phyloP scores from a whole-genome alignment of 2,329 filamentous ascomycete genomes.

The Pseudogymnoascus destructans region DNA sequence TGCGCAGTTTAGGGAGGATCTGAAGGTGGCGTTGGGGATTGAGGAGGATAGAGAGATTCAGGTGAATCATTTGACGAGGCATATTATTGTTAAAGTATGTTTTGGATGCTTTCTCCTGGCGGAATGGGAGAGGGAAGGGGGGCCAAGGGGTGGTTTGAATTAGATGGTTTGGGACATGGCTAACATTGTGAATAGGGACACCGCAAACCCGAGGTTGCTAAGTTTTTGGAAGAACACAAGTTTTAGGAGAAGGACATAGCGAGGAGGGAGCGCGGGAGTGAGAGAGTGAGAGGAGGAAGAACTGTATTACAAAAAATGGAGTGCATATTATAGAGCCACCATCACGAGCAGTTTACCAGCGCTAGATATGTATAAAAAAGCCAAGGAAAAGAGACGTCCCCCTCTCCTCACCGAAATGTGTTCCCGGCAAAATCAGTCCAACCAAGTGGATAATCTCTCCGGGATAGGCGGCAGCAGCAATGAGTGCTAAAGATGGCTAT shows the following conservation, averaged over 20 bases:
- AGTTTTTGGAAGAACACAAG: constrained; percentile 32
- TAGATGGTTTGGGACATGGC: not conserved
- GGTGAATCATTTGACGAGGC: constrained; percentile 43
- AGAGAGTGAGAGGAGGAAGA: not conserved
- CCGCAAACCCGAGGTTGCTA: constrained; percentile 34
- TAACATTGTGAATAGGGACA: constrained; percentile 30
- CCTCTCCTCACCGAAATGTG: too few species aligned
- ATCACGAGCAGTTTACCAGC: not conserved
- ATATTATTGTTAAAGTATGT: constrained; percentile 62
- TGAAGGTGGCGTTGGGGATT: constrained; percentile 46
- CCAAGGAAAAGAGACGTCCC: too few species aligned
- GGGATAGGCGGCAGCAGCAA: too few species aligned
- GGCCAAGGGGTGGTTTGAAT: not conserved
- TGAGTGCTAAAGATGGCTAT: too few species aligned
- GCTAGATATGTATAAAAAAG: not conserved
- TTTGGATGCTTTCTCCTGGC: not conserved
- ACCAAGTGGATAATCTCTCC: too few species aligned
- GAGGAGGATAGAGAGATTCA: constrained; percentile 36
- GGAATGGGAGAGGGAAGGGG: not conserved
- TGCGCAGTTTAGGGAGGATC: constrained; percentile 46
- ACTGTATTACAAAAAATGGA: constrained; percentile 1
- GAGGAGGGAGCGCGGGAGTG: not conserved
- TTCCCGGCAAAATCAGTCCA: too few species aligned
- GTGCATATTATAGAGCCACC: not conserved
- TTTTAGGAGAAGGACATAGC: constrained; percentile 19